Conservation (phyloP, 2,329 filamentous ascomycete species). For the Camptophora hylomeconis region DNA sequence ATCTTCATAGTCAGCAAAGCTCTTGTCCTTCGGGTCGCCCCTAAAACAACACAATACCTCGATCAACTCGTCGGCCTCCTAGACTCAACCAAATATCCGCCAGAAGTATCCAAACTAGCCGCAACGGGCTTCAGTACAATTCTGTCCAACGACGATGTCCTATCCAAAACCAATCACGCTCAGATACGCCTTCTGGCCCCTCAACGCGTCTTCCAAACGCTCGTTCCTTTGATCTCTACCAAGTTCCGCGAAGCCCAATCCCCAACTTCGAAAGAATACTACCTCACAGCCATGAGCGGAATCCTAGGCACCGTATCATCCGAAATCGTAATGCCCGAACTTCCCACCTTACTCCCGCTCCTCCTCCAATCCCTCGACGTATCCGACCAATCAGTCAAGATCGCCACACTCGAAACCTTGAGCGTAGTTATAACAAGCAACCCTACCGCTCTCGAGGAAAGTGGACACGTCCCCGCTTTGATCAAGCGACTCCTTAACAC, state of each 20-base stretch:
- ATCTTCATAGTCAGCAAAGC: conserved; percentile 51
- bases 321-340: conserved; percentile 45
- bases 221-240: conserved; percentile 43
- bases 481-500: conserved; percentile 43
- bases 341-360: conserved; percentile 44
- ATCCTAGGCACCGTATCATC: conserved; percentile 48
- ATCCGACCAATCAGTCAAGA: conserved; percentile 37
- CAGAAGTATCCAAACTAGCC: conserved; percentile 36
- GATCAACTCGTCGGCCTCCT: conserved; percentile 35
- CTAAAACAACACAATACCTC: conserved; percentile 37
- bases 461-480: conserved; percentile 44
- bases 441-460: conserved; percentile 36
- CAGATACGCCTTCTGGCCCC: conserved; percentile 49
- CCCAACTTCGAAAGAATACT: conserved; percentile 39
- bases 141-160: conserved; percentile 46
- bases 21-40: conserved; percentile 41
- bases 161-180: conserved; percentile 48
- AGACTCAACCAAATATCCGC: conserved; percentile 26
- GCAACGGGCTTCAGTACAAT: conserved; percentile 47
- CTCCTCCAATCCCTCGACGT: conserved; percentile 52
- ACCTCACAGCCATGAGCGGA: conserved; percentile 50
- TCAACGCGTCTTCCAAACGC: conserved; percentile 49
- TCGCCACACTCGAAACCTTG: conserved; percentile 47
- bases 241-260: conserved; percentile 35
- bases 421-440: conserved; percentile 45